Evolutionary conservation across 2,329 filamentous ascomycete species (phyloP).

Genomic region (Trichoderma sp.): DNA sequence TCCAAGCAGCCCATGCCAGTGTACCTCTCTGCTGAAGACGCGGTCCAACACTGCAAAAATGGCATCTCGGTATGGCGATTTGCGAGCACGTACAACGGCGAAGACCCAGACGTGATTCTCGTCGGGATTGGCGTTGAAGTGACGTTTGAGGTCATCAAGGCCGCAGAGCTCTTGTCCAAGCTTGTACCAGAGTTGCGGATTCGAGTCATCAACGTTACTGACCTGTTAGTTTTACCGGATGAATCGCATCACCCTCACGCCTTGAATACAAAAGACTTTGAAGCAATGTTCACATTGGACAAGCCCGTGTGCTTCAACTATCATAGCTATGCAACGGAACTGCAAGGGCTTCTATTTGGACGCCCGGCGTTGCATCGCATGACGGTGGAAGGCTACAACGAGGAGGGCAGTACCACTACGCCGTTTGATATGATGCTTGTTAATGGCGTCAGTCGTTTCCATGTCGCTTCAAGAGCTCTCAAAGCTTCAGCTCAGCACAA

Average conservation of each 20-base stretch:
- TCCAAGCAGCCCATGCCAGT: slow-evolving; percentile 66
- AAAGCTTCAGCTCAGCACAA: not conserved
- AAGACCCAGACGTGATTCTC: slow-evolving; percentile 62
- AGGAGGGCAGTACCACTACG: slow-evolving; percentile 68
- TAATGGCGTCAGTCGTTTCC: slow-evolving; percentile 61
- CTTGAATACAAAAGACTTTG: slow-evolving; percentile 53
- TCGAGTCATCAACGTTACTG: slow-evolving; percentile 58
- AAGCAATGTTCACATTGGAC: slow-evolving; percentile 58
- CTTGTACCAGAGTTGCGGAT: slow-evolving; percentile 56
- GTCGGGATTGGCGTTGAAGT: slow-evolving; percentile 58
- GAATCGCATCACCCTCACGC: slow-evolving; percentile 61
- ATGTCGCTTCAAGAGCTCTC: slow-evolving; percentile 35
- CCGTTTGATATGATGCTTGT: slow-evolving; percentile 63
- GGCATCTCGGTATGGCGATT: slow-evolving; percentile 65
- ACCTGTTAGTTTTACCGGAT: slow-evolving; percentile 62
- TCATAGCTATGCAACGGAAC: slow-evolving; percentile 63
- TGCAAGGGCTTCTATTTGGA: slow-evolving; percentile 63
- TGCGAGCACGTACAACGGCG: slow-evolving; percentile 57
- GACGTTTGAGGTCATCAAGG: slow-evolving; percentile 65
- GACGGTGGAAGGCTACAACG: slow-evolving; percentile 60
- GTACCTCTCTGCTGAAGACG: slow-evolving; percentile 61
- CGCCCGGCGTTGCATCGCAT: slow-evolving; percentile 54
- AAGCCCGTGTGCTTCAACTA: slow-evolving; percentile 65
- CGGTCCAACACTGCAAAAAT: slow-evolving; percentile 59
- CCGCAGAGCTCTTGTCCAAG: slow-evolving; percentile 55